Evolutionary conservation across 2,329 filamentous ascomycete genomes (phyloP).

Genomic region (Alternaria ventricosa): DNA sequence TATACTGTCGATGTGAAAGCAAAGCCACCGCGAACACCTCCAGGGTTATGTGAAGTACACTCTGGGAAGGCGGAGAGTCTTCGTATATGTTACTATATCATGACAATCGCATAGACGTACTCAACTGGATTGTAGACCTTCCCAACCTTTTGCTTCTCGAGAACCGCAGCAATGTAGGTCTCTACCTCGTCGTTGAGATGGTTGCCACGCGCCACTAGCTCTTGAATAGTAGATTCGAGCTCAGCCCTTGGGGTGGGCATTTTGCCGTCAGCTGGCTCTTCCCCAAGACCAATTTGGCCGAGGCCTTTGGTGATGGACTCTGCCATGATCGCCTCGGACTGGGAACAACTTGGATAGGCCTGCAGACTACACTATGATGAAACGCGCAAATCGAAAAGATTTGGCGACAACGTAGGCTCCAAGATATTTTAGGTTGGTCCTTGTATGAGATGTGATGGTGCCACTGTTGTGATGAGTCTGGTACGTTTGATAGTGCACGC

Average conservation of each 20-base stretch:
- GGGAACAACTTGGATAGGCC: not conserved
- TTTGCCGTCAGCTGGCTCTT: conserved; percentile 7
- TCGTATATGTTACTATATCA: not conserved
- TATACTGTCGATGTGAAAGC: not conserved
- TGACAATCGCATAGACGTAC: conserved; percentile 6
- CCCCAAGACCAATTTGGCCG: conserved; percentile 15
- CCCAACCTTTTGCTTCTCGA: conserved; percentile 36
- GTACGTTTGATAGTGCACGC: not conserved
- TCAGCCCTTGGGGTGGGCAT: conserved; percentile 15
- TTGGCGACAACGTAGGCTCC: not conserved
- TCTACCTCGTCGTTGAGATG: conserved; percentile 51
- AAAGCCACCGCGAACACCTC: not conserved
- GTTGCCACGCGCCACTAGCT: conserved; percentile 49
- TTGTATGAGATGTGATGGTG: not conserved
- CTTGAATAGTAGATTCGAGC: conserved; percentile 33
- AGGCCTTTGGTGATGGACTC: conserved; percentile 20
- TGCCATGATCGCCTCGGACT: conserved; percentile 13
- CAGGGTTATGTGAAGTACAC: not conserved
- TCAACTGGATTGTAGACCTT: conserved; percentile 48
- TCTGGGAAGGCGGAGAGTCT: not conserved
- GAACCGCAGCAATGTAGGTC: conserved; percentile 46
- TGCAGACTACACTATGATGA: not conserved
- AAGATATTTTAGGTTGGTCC: too few species aligned
- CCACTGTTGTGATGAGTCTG: not conserved
- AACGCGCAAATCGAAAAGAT: not conserved